These are phyloP conservation scores for Paramecium octaurelia DNA, from an alignment of 73 alveolate genomes.

Conservation along the genomic window DNA sequence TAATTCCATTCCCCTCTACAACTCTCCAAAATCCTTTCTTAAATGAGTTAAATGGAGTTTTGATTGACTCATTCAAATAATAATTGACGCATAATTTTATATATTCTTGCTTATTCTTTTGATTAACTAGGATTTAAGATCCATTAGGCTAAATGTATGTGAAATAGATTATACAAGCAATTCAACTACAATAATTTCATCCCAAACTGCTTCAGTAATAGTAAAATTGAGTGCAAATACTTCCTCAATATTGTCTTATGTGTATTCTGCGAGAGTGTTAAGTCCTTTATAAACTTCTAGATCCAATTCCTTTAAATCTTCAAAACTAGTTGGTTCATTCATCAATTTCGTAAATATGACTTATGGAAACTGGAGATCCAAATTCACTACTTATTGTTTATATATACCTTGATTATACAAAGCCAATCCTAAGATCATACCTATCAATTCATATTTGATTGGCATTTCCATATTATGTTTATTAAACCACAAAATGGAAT, in stretches of 20 bases:
- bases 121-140: slow-evolving; percentile 80
- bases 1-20: slow-evolving; percentile 25
- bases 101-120: slow-evolving; percentile 87
- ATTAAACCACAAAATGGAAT: slow-evolving; percentile 93
- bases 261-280: slow-evolving; percentile 60
- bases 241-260: slow-evolving; percentile 84
- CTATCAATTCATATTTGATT: slow-evolving; percentile 90
- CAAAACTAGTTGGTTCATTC: slow-evolving; percentile 68
- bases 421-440: slow-evolving; percentile 96
- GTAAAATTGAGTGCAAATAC: slow-evolving; percentile 42
- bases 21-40: slow-evolving; percentile 54
- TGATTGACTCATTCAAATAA: slow-evolving; percentile 79
- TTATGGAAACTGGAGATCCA: slow-evolving; percentile 91
- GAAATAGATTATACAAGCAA: not conserved
- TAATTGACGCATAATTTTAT: slow-evolving; percentile 85
- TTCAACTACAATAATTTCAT: not conserved
- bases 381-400: slow-evolving; percentile 44
- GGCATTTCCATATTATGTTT: slow-evolving; percentile 86
- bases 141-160: slow-evolving; percentile 76
- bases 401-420: slow-evolving; percentile 74
- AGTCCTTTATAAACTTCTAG: slow-evolving; percentile 75
- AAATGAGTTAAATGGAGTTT: slow-evolving; percentile 71
- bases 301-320: slow-evolving; percentile 82
- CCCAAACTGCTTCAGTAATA: not conserved
- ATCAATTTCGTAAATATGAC: slow-evolving; percentile 89